These are phyloP conservation scores for Moniliella sp. DNA, from an alignment of 1,284 basidiomycete genomes.

Conservation along the genomic window DNA sequence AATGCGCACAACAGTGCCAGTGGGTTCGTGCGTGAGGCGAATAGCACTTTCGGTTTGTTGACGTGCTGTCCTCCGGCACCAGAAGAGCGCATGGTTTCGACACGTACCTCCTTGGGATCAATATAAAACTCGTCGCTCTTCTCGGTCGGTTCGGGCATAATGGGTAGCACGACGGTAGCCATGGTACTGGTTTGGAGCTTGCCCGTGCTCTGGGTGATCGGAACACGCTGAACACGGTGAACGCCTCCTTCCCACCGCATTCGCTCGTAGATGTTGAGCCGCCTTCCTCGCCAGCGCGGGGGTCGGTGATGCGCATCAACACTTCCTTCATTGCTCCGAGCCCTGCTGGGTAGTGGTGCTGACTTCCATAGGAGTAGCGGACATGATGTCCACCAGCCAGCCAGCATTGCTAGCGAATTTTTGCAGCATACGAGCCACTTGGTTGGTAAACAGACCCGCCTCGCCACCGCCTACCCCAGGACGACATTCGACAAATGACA, in stretches of 20 bases:
- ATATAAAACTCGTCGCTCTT: constrained; percentile 39
- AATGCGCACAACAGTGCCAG: constrained; percentile 87
- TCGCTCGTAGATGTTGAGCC: constrained; percentile 8
- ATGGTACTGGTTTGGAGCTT: constrained; percentile 82
- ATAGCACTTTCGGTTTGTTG: constrained; percentile 96
- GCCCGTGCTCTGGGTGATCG: constrained; percentile 64
- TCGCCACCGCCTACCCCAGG: constrained; percentile 82
- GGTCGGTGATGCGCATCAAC: constrained; percentile 57
- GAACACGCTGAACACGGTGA: constrained; percentile 81
- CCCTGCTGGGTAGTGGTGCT: constrained; percentile 6
- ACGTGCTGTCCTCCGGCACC: constrained; percentile 98
- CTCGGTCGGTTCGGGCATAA: constrained; percentile 7
- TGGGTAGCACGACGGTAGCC: constrained; percentile 40
- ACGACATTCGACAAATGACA: constrained; percentile 65
- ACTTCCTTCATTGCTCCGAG: constrained; percentile 61
- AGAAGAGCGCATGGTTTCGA: constrained; percentile 79
- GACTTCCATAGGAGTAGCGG: constrained; percentile 17
- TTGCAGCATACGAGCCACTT: constrained; percentile 63
- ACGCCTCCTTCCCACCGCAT: constrained; percentile 45
- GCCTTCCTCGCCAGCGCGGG: constrained; percentile 38
- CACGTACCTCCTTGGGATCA: constrained; percentile 61
- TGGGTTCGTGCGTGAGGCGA: constrained; percentile 76
- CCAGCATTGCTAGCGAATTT: constrained; percentile 35
- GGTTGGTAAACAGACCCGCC: constrained; percentile 56
- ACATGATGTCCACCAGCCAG: constrained; percentile 19